These are phyloP conservation scores for Ceratocystis variospora DNA, from an alignment of 2,329 filamentous ascomycete species.

Conservation along the genomic window DNA sequence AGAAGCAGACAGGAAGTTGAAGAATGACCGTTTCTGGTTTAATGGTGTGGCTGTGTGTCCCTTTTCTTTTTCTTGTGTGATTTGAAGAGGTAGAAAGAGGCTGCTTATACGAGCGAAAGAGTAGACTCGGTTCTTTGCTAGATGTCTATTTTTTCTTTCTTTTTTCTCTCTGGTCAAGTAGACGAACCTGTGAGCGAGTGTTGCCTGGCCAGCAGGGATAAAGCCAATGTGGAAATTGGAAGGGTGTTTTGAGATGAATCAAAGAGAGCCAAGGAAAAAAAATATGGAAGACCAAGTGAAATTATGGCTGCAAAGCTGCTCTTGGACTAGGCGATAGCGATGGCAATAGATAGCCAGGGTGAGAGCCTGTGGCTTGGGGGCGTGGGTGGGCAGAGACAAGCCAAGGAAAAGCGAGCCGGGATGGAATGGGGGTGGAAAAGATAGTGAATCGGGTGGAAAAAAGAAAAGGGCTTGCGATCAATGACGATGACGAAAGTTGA, in stretches of 20 bases:
- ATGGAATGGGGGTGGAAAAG: background rate
- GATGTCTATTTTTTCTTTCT: background rate
- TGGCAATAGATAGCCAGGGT: background rate
- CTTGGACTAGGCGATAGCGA: background rate
- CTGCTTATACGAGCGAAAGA: background rate
- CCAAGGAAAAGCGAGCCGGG: background rate
- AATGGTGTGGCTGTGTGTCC: background rate
- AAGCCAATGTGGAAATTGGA: conserved; percentile 4
- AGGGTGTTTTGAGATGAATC: conserved; percentile 5
- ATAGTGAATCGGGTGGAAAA: background rate
- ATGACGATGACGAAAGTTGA: background rate
- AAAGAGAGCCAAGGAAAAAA: conserved; percentile 1
- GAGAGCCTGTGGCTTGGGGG: background rate
- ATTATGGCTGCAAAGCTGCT: background rate
- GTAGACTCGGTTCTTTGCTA: background rate
- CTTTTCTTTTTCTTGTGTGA: background rate
- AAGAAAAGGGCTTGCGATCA: background rate
- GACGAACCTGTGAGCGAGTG: background rate
- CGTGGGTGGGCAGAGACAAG: background rate
- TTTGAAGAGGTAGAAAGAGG: background rate
- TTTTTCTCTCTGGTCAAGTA: background rate
- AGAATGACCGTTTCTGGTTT: background rate
- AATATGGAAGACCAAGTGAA: background rate
- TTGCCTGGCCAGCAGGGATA: background rate
- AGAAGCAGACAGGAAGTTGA: background rate